These are phyloP conservation scores for Zymoseptoria crescenta DNA, from an alignment of 2,329 filamentous ascomycete species.

Conservation along the genomic window DNA sequence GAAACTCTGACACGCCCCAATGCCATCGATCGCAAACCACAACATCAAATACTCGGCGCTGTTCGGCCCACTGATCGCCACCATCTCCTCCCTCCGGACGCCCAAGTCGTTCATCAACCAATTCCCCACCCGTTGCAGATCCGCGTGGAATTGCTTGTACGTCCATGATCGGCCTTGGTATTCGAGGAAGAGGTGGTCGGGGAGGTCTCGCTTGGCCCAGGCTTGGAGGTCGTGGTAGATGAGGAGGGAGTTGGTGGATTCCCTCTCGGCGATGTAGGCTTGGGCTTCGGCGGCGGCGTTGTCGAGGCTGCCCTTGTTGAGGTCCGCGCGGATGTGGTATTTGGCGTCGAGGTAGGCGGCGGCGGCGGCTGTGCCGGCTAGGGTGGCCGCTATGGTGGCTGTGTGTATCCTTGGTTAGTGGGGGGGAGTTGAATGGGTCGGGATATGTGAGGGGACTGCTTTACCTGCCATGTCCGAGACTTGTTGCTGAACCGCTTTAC, in stretches of 20 bases:
- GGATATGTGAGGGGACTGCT: background rate
- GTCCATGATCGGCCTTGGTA: conserved; percentile 48
- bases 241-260: conserved; percentile 10
- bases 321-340: conserved; percentile 57
- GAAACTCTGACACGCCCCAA: conserved; percentile 26
- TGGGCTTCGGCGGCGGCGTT: conserved; percentile 17
- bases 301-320: conserved; percentile 28
- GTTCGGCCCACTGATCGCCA: conserved; percentile 30
- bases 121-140: conserved; percentile 60
- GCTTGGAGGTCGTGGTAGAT: conserved; percentile 23
- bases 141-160: conserved; percentile 64
- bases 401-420: background rate
- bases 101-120: conserved; percentile 59
- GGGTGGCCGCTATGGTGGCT: conserved; percentile 18
- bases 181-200: conserved; percentile 21
- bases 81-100: conserved; percentile 25
- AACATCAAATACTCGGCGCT: conserved; percentile 28
- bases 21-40: conserved; percentile 53
- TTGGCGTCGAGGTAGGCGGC: conserved; percentile 60
- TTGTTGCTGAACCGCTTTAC: background rate
- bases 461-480: background rate
- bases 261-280: conserved; percentile 17
- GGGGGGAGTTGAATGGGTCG: background rate
- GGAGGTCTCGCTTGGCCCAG: conserved; percentile 17
- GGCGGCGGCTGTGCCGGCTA: conserved; percentile 22